These are phyloP conservation scores for Elaeis oleifera DNA, from an alignment of 202 grass and related monocot genomes.

Conservation along the genomic window DNA sequence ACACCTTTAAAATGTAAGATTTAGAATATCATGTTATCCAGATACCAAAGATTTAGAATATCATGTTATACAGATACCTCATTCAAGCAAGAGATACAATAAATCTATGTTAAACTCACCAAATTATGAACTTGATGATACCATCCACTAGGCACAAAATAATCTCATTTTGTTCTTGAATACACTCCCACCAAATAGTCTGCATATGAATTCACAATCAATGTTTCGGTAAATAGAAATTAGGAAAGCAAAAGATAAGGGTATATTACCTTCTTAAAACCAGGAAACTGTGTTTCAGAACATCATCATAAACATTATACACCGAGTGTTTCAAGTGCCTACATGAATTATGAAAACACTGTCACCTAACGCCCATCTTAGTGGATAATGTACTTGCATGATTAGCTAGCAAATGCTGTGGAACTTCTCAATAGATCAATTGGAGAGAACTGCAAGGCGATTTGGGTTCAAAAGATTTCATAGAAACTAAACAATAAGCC, in stretches of 20 bases:
- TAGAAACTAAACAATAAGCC: too few species aligned
- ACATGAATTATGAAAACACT: slow-evolving; percentile 25
- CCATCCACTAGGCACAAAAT: slow-evolving; percentile 98
- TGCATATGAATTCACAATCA: slow-evolving; percentile 27
- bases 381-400: neutral
- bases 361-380: neutral
- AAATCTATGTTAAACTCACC: slow-evolving; percentile 28
- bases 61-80: neutral
- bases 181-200: slow-evolving; percentile 79
- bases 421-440: too few species aligned
- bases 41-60: too few species aligned
- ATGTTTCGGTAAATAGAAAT: neutral
- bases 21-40: too few species aligned
- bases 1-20: neutral
- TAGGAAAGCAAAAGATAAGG: neutral
- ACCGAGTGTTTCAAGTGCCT: slow-evolving; percentile 56
- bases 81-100: neutral
- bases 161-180: slow-evolving; percentile 78
- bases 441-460: too few species aligned
- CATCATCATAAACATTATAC: slow-evolving; percentile 67
- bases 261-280: slow-evolving; percentile 52
- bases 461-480: too few species aligned
- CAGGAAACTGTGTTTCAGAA: slow-evolving; percentile 71
- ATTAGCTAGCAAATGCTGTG: neutral
- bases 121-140: slow-evolving; percentile 98